Base-by-base conservation (phyloP, 1,284 basidiomycete species). In the Volvariella volvacea region DNA sequence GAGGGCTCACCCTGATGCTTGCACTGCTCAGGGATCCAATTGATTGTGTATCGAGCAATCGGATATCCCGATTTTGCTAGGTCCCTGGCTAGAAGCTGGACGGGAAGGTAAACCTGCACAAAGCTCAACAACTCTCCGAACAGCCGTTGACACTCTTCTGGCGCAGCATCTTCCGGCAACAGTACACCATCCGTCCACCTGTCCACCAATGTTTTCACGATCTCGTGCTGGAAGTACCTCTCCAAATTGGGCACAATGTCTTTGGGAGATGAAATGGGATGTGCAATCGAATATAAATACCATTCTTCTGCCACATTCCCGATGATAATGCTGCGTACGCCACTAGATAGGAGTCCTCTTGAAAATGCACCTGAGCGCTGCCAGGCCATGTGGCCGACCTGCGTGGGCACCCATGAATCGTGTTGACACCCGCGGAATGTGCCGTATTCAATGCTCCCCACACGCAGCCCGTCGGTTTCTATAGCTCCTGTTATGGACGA, bases 251-350 rank as follows among this genome's bases (percentile, higher is more conserved):
- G 63, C 16, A 70, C 56, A 14, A 88, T 65, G 49, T 86, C 81
- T 12, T 50, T 48, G 14, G 66, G 58, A 14, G 60, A 59, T 16
- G 56, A 39, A 43, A 85, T 70, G 0, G 77, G 74, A 56, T 87
- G 77, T 1, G 81, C 77, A 51, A 83, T 76, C 7, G 79, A 73
- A 54, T 88, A 88, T 46, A 87, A 71, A 57, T 77, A 83, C 82
- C 85, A 88, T 60, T 88, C 86, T 52, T 88, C 86, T 14, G 67
- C 67, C 40, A 87, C 67, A 48, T 88, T 83, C 4, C 87, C 86
- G 16, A 83, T 59, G 34, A 82, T 62, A 45, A 88, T 65, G 54
- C 71, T 76, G 32, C 65, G 66, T 22, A 88, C 68, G 2, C 86
- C 85, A 17, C 76, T 78, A 14, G 66, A 70, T 22, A 56, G 61